Percentiles rank a stretch among this genome's conserved stretches.
These are phyloP conservation scores for Leccinum griseonigrum DNA, from an alignment of 1,284 basidiomycete species.

Conservation along the genomic window DNA sequence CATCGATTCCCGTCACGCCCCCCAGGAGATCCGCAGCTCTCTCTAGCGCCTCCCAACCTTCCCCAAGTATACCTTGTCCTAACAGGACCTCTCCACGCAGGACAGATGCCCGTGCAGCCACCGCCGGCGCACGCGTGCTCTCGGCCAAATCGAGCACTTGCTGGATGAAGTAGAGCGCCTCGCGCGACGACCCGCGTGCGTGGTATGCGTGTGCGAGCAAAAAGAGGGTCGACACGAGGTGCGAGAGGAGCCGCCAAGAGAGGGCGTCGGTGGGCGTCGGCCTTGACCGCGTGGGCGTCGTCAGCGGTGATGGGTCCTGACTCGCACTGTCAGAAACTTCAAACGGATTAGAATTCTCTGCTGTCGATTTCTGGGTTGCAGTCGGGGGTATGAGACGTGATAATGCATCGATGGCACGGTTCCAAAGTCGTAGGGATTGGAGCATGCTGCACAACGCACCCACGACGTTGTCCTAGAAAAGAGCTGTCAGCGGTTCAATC, in stretches of 20 bases:
- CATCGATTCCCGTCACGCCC: slow-evolving; percentile 51
- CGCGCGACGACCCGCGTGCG: slow-evolving; percentile 72
- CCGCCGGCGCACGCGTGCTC: slow-evolving; percentile 61
- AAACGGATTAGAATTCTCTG: slow-evolving; percentile 60
- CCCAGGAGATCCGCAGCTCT: slow-evolving; percentile 49
- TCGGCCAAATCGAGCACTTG: slow-evolving; percentile 71
- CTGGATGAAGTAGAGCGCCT: slow-evolving; percentile 78
- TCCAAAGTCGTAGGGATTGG: slow-evolving; percentile 77
- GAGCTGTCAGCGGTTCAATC: slow-evolving; percentile 1
- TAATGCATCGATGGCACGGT: slow-evolving; percentile 72
- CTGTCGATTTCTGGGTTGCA: slow-evolving; percentile 24
- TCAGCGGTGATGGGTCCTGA: slow-evolving; percentile 31
- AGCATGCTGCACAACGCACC: slow-evolving; percentile 60
- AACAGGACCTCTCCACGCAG: slow-evolving; percentile 69
- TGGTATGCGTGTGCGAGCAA: slow-evolving; percentile 62
- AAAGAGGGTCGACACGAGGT: slow-evolving; percentile 63
- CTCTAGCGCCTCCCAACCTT: slow-evolving; percentile 51
- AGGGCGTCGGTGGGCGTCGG: slow-evolving; percentile 46
- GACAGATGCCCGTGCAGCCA: slow-evolving; percentile 62
- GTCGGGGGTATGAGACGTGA: slow-evolving; percentile 50
- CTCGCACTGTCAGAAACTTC: slow-evolving; percentile 38
- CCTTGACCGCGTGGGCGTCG: slow-evolving; percentile 10
- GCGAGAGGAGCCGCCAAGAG: slow-evolving; percentile 76
- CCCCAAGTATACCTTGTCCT: slow-evolving; percentile 55
- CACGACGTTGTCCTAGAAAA: slow-evolving; percentile 61